Base-by-base conservation (phyloP, 1,284 basidiomycete species). In the Ustanciosporium gigantosporum region DNA sequence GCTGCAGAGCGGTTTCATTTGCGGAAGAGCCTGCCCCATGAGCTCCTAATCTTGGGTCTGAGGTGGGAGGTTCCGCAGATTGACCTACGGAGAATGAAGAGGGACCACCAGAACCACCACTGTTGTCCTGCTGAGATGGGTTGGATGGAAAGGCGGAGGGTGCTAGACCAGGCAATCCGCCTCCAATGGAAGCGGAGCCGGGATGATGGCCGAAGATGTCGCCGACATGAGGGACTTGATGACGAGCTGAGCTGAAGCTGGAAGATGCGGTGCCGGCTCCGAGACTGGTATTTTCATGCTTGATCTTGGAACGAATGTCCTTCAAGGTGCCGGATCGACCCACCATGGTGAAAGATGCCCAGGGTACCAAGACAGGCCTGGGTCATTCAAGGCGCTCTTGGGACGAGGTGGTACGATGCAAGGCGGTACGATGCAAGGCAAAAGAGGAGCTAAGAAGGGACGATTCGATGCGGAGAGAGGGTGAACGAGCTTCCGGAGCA, bases 301-400 rank as follows among this genome's bases (percentile, higher is more conserved):
- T 70, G 60, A 77, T 77, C 45, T 61, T 58, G 53, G 74, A 68
- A 13, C 75, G 68, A 32, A 72, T 40, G 44, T 74, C 67, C 55
- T 65, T 70, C 41, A 61, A 50, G 19, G 64, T 47, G 5, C 47
- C 50, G 8, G 52, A 46, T 24, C 62, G 56, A 23, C 46, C 41
- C 4, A 57, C 53, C 60, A 64, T 64, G 47, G 20, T 46, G 34
- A 22, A n/a, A 9, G n/a, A 29, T n/a, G n/a, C n/a, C 27, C n/a
- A n/a, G 27, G 9, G 11, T 29, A 29, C 27, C 27, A 29, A 29
- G 27, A 9, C 11, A 29, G 27, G 11, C 27, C 27, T 29, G n/a
- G n/a, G n/a, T n/a, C n/a, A n/a, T n/a, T n/a, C n/a, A n/a, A n/a
- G n/a, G n/a, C n/a, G n/a, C n/a, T n/a, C n/a, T n/a, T n/a, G n/a